Evolutionary conservation across 768 basidiomycete genomes (phyloP).

Genomic region (Boletus vermiculosoides): DNA sequence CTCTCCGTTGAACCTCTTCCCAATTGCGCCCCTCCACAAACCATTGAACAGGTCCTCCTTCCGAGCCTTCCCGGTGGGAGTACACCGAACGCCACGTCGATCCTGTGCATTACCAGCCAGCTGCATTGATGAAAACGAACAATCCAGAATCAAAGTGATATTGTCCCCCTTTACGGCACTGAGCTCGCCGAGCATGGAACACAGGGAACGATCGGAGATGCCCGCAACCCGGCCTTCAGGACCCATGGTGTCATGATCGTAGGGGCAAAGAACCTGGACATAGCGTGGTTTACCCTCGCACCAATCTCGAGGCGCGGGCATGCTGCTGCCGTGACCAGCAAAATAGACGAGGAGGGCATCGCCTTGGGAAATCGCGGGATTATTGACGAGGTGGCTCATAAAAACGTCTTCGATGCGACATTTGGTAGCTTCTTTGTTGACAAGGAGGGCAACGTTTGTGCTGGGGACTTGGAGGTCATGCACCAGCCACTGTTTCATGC

Average conservation of each 20-base stretch:
- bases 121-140: slow-evolving; percentile 52
- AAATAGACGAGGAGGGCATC: slow-evolving; percentile 71
- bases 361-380: slow-evolving; percentile 54
- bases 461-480: slow-evolving; percentile 57
- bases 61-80: slow-evolving; percentile 53
- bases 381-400: slow-evolving; percentile 61
- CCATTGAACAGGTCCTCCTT: slow-evolving; percentile 54
- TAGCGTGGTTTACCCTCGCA: slow-evolving; percentile 41
- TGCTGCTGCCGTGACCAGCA: slow-evolving; percentile 67
- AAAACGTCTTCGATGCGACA: slow-evolving; percentile 59
- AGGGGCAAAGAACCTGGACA: slow-evolving; percentile 63
- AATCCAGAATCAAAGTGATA: slow-evolving; percentile 65
- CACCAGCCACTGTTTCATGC: slow-evolving; percentile 55
- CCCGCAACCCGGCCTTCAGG: slow-evolving; percentile 52
- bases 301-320: slow-evolving; percentile 61
- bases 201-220: slow-evolving; percentile 66
- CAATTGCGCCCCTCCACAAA: slow-evolving; percentile 52
- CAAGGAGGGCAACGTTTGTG: slow-evolving; percentile 54
- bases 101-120: slow-evolving; percentile 41
- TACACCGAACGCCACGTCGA: slow-evolving; percentile 55
- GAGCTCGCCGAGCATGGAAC: slow-evolving; percentile 59
- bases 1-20: slow-evolving; percentile 34
- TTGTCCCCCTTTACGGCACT: slow-evolving; percentile 61
- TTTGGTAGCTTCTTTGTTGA: slow-evolving; percentile 61
- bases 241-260: slow-evolving; percentile 58